A percentile compares a stretch with the other conserved stretches of the same genome.
phyloP scores from a whole-genome alignment of 2,329 filamentous ascomycete genomes.

The Colletotrichum brevisporum region DNA sequence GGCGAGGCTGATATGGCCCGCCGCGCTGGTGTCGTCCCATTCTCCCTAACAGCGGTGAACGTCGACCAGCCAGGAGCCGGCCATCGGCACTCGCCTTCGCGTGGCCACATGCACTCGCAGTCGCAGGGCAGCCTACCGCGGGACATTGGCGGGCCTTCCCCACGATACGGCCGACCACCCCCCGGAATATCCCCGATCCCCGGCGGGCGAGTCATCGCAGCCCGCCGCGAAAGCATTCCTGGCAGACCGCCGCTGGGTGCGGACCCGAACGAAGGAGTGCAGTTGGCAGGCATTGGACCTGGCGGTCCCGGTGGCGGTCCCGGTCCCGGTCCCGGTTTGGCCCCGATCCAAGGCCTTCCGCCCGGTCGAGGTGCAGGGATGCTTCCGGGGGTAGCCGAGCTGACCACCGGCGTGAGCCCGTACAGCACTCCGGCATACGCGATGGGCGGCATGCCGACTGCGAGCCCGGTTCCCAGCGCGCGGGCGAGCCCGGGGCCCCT shows the following conservation, averaged over 20 bases:
- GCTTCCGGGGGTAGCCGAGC: conserved; percentile 73
- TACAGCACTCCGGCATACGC: conserved; percentile 72
- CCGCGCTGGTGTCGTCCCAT: conserved; percentile 88
- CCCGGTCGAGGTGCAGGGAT: conserved; percentile 58
- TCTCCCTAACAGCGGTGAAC: conserved; percentile 75
- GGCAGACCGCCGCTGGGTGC: conserved; percentile 49
- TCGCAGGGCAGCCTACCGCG: conserved; percentile 62
- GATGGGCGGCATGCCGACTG: conserved; percentile 53
- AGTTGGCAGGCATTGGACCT: conserved; percentile 47
- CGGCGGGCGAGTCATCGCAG: conserved; percentile 53
- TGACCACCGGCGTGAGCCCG: conserved; percentile 74
- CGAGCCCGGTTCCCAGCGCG: conserved; percentile 54
- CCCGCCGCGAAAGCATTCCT: conserved; percentile 59
- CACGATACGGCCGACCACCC: conserved; percentile 58
- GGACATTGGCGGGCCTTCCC: conserved; percentile 58
- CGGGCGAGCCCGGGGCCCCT: conserved; percentile 60
- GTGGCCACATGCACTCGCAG: conserved; percentile 57
- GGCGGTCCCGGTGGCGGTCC: conserved; percentile 53
- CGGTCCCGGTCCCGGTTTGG: conserved; percentile 57
- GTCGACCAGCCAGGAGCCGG: conserved; percentile 50
- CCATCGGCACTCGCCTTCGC: conserved; percentile 39
- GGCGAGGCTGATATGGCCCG: conserved; percentile 95
- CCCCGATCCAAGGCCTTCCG: conserved; percentile 65
- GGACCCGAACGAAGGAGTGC: conserved; percentile 51
- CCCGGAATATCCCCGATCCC: conserved; percentile 49